phyloP scores from a whole-genome alignment of 1,284 basidiomycete species.

The Phenoliferia sp. region DNA sequence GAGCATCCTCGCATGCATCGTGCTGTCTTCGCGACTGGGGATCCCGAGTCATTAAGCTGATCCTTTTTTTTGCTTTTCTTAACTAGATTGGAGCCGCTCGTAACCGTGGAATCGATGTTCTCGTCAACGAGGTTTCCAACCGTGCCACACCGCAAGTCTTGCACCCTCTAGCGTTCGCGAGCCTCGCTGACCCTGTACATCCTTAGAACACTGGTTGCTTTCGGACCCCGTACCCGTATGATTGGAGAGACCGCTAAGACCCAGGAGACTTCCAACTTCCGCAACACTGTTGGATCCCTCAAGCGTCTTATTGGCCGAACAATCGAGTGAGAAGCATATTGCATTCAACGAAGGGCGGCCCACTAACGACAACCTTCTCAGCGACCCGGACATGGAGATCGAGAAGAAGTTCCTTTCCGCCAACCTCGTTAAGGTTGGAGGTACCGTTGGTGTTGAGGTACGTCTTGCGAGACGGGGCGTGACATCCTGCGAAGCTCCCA shows the following conservation, averaged over 20 bases:
- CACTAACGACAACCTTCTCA: neutral
- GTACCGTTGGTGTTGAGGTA: conserved; percentile 77
- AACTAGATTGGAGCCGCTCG: conserved; percentile 35
- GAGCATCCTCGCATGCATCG: neutral
- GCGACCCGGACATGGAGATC: conserved; percentile 48
- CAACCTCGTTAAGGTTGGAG: conserved; percentile 71
- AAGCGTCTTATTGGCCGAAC: conserved; percentile 82
- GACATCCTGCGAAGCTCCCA: neutral
- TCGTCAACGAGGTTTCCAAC: conserved; percentile 86
- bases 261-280: conserved; percentile 95
- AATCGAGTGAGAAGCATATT: conserved; percentile 38
- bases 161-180: neutral
- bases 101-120: conserved; percentile 40
- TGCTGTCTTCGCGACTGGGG: neutral
- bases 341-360: neutral
- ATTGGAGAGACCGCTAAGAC: conserved; percentile 93
- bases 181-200: neutral
- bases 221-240: conserved; percentile 77
- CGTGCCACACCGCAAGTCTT: conserved; percentile 71
- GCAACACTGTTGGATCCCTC: conserved; percentile 85
- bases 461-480: conserved; percentile 34
- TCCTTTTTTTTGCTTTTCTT: neutral
- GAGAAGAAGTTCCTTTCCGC: conserved; percentile 89
- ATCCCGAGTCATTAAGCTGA: neutral
- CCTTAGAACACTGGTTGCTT: conserved; percentile 79